These are phyloP conservation scores for Nothophoma quercina DNA, from an alignment of 2,329 filamentous ascomycete species.

Conservation along the genomic window DNA sequence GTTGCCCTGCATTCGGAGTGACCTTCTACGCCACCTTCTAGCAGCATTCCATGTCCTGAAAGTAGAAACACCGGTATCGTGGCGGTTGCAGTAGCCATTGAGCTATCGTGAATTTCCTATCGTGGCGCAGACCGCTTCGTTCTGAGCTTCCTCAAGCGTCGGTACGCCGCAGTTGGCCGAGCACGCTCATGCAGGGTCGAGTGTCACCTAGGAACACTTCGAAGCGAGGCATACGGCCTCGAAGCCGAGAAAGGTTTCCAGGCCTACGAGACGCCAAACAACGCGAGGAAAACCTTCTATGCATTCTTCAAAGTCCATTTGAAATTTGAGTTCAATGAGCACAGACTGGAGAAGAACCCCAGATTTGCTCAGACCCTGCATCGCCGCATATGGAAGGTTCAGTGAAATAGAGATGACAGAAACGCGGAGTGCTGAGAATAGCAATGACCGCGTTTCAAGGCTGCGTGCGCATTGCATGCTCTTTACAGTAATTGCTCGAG, in stretches of 20 bases:
- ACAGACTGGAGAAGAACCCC: conserved; percentile 23
- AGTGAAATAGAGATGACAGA: conserved; percentile 10
- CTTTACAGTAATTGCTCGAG: conserved; percentile 8
- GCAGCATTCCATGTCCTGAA: conserved; percentile 5
- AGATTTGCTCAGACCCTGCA: conserved; percentile 17
- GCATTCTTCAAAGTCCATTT: conserved; percentile 9
- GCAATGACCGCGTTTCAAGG: conserved; percentile 8
- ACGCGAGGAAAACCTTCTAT: background rate
- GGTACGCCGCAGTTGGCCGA: conserved; percentile 7
- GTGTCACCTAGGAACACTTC: background rate
- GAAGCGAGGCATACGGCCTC: conserved; percentile 1
- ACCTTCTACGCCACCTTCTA: conserved; percentile 22
- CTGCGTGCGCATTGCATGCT: conserved; percentile 10
- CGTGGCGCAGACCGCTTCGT: conserved; percentile 2
- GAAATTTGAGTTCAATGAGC: conserved; percentile 11
- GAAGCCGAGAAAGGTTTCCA: conserved; percentile 13
- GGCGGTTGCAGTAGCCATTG: conserved; percentile 7
- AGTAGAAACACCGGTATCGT: conserved; percentile 4
- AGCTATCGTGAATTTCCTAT: conserved; percentile 5
- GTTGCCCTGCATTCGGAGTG: conserved; percentile 13
- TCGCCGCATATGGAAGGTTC: conserved; percentile 20
- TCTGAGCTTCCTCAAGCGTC: conserved; percentile 1
- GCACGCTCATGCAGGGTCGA: background rate
- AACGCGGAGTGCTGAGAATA: conserved; percentile 21
- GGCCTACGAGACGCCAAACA: background rate